Evolutionary conservation across 768 basidiomycete genomes (phyloP), one percentile per base, ranked within the genome.

Genomic region (Collybia mongolica): DNA sequence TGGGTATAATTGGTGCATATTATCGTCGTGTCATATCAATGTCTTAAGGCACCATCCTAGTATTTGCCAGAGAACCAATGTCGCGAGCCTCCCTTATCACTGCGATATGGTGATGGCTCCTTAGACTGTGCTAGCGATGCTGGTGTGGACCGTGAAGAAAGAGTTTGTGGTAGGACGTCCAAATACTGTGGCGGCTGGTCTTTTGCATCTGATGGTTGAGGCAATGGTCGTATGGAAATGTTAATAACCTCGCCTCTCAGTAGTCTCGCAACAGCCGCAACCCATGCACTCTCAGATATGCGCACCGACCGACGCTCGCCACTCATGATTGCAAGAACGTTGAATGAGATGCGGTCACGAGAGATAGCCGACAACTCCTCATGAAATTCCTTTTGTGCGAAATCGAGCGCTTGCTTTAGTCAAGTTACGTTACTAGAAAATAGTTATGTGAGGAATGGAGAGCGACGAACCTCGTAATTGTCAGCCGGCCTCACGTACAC

Each of bases 211-310:
- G 54, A 42, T 3, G 44, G 44, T 4, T 66, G 59, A 42, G 68
- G 59, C 24, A 70, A 64, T 0, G 72, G 70, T 15, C 66, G 64
- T 1, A 78, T 54, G 18, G 57, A 54, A 1, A 83, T 65, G 46
- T 80, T 73, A 46, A 83, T 68, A 54, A 82, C 65, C 42, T 81
- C 77, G 22, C 74, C 78, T 17, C 72, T 67, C 6, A 72, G 44
- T 45, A 83, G 57, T 46, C 70, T 67, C 1, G 69, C 51, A 9
- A 72, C 55, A 4, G 80, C 64, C 2, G 65, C 65, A 5, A 65
- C 52, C 83, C 83, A 84, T 29, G 73, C 83, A 29, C 64, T 72
- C 39, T 67, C 77, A 35, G 72, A 83, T 58, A 81, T 84, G 48
- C 72, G 72, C 35, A 78, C 78, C 20, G 59, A 64, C 41, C 70